These are phyloP conservation scores for Phaffia rhodozyma DNA, from an alignment of 1,284 basidiomycete species.

Conservation along the genomic window DNA sequence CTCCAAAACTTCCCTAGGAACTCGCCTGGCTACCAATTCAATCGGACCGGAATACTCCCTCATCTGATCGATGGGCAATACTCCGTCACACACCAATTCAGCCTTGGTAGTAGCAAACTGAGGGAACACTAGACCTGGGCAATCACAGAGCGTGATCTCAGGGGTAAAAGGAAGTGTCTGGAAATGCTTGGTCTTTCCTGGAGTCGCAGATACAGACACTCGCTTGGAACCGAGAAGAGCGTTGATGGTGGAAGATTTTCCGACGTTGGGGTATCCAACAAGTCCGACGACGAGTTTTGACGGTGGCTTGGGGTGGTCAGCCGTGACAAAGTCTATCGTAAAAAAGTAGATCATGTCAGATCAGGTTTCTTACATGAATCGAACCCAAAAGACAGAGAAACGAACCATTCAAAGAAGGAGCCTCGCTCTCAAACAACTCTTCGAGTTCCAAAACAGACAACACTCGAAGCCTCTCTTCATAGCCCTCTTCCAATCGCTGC, in stretches of 20 bases:
- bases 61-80: slow-evolving; percentile 96
- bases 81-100: slow-evolving; percentile 90
- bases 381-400: slow-evolving; percentile 11
- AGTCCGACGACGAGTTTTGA: slow-evolving; percentile 58
- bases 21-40: slow-evolving; percentile 62
- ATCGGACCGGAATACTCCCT: slow-evolving; percentile 84
- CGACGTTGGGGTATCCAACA: slow-evolving; percentile 51
- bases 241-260: slow-evolving; percentile 49
- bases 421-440: slow-evolving; percentile 61
- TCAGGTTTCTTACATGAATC: not conserved
- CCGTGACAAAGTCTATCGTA: slow-evolving; percentile 49
- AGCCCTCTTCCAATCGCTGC: slow-evolving; percentile 22
- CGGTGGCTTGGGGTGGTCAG: slow-evolving; percentile 48
- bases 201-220: slow-evolving; percentile 93
- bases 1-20: slow-evolving; percentile 78
- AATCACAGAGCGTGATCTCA: slow-evolving; percentile 87
- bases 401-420: slow-evolving; percentile 64
- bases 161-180: slow-evolving; percentile 91
- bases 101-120: slow-evolving; percentile 95
- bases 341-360: slow-evolving; percentile 9
- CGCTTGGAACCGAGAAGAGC: slow-evolving; percentile 60
- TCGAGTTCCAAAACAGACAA: slow-evolving; percentile 83
- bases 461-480: slow-evolving; percentile 52
- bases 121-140: slow-evolving; percentile 95
- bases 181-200: slow-evolving; percentile 99